These are phyloP conservation scores for Tilletia setariae DNA, from an alignment of 1,284 basidiomycete species.

Conservation along the genomic window DNA sequence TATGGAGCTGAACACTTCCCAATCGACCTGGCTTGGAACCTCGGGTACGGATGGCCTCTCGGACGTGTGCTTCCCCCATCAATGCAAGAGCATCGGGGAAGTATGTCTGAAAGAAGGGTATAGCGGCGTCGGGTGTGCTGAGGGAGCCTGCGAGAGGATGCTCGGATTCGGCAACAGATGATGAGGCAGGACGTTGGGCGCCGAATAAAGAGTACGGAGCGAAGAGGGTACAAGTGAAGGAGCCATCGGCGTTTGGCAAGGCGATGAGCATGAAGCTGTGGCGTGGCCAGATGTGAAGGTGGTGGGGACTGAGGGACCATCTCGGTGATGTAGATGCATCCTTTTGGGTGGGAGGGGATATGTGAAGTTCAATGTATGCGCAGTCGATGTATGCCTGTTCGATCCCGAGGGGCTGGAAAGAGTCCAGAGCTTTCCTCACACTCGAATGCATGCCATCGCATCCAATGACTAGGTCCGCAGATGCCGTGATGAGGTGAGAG, in stretches of 20 bases:
- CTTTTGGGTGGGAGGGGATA: constrained; percentile 60
- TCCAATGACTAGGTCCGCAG: constrained; percentile 35
- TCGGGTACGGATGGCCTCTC: constrained; percentile 53
- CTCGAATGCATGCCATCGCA: constrained; percentile 39
- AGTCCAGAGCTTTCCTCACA: constrained; percentile 59
- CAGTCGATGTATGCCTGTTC: constrained; percentile 90
- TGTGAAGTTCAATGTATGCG: constrained; percentile 92
- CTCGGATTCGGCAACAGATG: not conserved
- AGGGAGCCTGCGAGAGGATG: constrained; percentile 10
- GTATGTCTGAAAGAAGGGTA: constrained; percentile 74
- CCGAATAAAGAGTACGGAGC: constrained; percentile 77
- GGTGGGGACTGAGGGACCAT: constrained; percentile 85
- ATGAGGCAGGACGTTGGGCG: not conserved
- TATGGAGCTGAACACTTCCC: constrained; percentile 83
- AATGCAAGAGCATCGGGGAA: constrained; percentile 82
- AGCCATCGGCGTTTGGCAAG: constrained; percentile 67
- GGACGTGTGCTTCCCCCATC: constrained; percentile 69
- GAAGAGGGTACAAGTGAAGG: constrained; percentile 73
- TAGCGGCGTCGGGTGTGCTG: constrained; percentile 15
- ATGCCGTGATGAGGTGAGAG: not conserved
- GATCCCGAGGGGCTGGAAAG: constrained; percentile 66
- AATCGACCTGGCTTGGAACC: constrained; percentile 71
- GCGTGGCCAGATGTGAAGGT: constrained; percentile 98
- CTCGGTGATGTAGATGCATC: constrained; percentile 16
- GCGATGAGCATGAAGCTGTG: constrained; percentile 99